Evolutionary conservation across 208 protist species (phyloP), one percentile per base, ranked within the genome.

Genomic region (Acanthamoeba lenticulata): DNA sequence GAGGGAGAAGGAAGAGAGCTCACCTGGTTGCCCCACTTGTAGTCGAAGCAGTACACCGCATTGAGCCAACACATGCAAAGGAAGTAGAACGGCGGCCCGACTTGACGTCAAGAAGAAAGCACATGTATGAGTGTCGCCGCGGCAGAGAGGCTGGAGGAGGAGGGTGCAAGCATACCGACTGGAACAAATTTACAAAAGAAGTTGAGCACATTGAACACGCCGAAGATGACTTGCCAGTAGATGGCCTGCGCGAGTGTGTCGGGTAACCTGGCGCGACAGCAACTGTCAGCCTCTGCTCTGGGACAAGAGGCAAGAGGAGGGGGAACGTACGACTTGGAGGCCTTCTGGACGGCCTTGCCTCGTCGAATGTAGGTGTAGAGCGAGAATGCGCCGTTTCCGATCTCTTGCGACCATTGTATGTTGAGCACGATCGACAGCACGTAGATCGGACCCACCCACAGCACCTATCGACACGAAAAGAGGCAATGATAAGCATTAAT

Each of bases 391-490:
- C 89, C 49, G 40, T 93, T 74, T 19, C 45, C 89, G 36, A 93
- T 36, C 24, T 81, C 49, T 83, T 93, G 45, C 34, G 40, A 77
- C 89, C 89, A 93, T 40, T 93, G 89, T 42, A 62, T 62, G 67
- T 93, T 93, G 13, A 93, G 89, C n/a, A 93, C 67, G 1, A 93
- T 44, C 15, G 89, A 93, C 4, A 93, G 65, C 6, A 93, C 38
- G 49, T 93, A 93, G 29, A 93, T 65, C n/a, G 89, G 89, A 17
- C 40, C 45, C 67, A 83, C 57, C 89, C 89, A 93, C 38, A 93
- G 38, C 3, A 93, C 38, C 89, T 93, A 19, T 11, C 49, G 74
- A 29, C 19, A 38, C 9, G 38, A 47, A 91, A n/a, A n/a, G 29
- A 52, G 2, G 47, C 3, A 69, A 44, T 36, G 19, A 72, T 1